Evolutionary conservation across 2,329 filamentous ascomycete genomes (phyloP).

Genomic region (Hypoxylon sp.): DNA sequence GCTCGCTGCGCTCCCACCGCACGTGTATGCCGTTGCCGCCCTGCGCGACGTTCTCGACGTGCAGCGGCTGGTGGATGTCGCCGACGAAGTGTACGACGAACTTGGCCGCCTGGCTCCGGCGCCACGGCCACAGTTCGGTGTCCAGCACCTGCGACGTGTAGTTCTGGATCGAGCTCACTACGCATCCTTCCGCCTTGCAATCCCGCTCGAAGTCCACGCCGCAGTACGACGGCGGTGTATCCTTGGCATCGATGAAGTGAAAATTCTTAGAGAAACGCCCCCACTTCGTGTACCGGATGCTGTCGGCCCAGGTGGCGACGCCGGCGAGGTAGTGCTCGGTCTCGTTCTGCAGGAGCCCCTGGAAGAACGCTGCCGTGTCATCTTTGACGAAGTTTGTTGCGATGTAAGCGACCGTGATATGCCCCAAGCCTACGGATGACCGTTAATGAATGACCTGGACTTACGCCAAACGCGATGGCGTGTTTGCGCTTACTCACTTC

Average conservation of each 20-base stretch:
- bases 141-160: slow-evolving; percentile 69
- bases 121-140: slow-evolving; percentile 56
- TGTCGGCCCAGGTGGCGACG: slow-evolving; percentile 76
- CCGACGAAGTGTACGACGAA: slow-evolving; percentile 77
- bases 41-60: slow-evolving; percentile 70
- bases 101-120: slow-evolving; percentile 70
- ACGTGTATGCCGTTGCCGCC: slow-evolving; percentile 79
- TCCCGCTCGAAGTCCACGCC: slow-evolving; percentile 70
- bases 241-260: slow-evolving; percentile 78
- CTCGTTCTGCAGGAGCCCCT: slow-evolving; percentile 66
- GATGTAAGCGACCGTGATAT: slow-evolving; percentile 74
- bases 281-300: slow-evolving; percentile 72
- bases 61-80: slow-evolving; percentile 76
- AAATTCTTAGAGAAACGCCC: slow-evolving; percentile 71
- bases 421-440: slow-evolving; percentile 67
- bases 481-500: slow-evolving; percentile 52
- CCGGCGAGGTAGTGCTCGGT: slow-evolving; percentile 70
- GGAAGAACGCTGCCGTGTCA: slow-evolving; percentile 67
- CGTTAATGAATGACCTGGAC: slow-evolving; percentile 5
- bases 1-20: slow-evolving; percentile 65
- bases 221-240: slow-evolving; percentile 69
- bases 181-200: slow-evolving; percentile 71
- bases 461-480: neutral
- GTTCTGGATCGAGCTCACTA: slow-evolving; percentile 70
- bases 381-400: slow-evolving; percentile 70